phyloP scores from a whole-genome alignment of 2,329 filamentous ascomycete genomes.

The Microthyrium microscopicum region DNA sequence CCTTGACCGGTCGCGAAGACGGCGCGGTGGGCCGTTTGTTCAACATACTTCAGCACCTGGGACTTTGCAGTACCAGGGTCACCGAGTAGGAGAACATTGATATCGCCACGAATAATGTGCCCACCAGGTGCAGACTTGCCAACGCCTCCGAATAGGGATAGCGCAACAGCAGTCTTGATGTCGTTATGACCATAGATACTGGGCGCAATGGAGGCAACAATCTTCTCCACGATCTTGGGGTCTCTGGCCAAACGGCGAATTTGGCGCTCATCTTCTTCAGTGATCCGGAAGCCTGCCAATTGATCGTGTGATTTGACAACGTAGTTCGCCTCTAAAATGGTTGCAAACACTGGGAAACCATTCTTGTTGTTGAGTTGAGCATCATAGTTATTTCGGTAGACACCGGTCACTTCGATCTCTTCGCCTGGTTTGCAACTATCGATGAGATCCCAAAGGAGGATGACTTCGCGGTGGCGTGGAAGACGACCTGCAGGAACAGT shows the following conservation, averaged over 20 bases:
- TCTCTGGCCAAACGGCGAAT: constrained; percentile 82
- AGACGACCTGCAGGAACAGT: constrained; percentile 92
- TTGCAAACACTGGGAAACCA: constrained; percentile 95
- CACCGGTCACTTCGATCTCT: constrained; percentile 90
- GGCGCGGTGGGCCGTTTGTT: constrained; percentile 90
- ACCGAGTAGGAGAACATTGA: constrained; percentile 90
- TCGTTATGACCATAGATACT: constrained; percentile 95
- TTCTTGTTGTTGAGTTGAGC: constrained; percentile 97
- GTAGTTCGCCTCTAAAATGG: constrained; percentile 93
- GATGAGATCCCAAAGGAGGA: constrained; percentile 92
- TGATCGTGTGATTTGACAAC: constrained; percentile 95
- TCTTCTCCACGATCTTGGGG: constrained; percentile 80
- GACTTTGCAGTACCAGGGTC: constrained; percentile 97
- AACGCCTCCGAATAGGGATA: constrained; percentile 89
- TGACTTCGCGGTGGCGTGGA: constrained; percentile 82
- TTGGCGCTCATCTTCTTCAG: constrained; percentile 81
- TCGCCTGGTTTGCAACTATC: constrained; percentile 94
- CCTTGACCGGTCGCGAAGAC: constrained; percentile 97
- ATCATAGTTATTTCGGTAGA: constrained; percentile 97
- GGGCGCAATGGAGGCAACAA: constrained; percentile 83
- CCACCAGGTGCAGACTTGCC: constrained; percentile 79
- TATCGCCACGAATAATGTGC: constrained; percentile 87
- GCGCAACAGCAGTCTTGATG: constrained; percentile 89
- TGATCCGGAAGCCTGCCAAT: constrained; percentile 87
- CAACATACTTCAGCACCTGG: constrained; percentile 90